Evolutionary conservation across 2,329 filamentous ascomycete genomes (phyloP).

Genomic region (Fusarium pininemorale): DNA sequence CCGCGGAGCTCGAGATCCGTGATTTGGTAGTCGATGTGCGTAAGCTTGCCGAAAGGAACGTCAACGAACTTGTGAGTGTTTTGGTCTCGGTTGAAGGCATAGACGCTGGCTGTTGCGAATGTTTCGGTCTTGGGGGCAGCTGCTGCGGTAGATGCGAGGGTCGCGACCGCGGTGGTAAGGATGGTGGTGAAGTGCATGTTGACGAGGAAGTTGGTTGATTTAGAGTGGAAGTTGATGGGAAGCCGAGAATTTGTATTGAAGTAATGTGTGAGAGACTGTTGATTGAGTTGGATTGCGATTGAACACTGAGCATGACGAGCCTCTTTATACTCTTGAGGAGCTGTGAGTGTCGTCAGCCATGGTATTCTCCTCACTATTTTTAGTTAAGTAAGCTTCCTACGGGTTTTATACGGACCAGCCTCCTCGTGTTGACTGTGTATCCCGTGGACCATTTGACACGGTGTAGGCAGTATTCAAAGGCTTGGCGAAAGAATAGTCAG

Average conservation of each 20-base stretch:
- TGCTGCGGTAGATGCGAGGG: background rate
- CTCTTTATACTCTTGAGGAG: background rate
- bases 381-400: background rate
- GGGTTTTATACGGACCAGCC: background rate
- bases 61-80: background rate
- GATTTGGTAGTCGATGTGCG: background rate
- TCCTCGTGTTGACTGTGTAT: background rate
- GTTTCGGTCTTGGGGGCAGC: background rate
- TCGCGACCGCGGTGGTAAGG: background rate
- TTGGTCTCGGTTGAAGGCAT: background rate
- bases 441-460: background rate
- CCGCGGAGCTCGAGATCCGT: background rate
- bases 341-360: no score
- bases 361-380: background rate
- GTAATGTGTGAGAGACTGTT: background rate
- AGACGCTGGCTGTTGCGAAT: background rate
- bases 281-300: background rate
- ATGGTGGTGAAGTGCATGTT: background rate
- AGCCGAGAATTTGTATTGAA: fast-evolving
- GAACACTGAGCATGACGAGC: no score
- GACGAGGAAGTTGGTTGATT: no score
- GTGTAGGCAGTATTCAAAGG: background rate
- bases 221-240: background rate
- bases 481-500: background rate
- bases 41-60: background rate